phyloP scores from a whole-genome alignment of 2,329 filamentous ascomycete species.

The Nectriaceae sp. region DNA sequence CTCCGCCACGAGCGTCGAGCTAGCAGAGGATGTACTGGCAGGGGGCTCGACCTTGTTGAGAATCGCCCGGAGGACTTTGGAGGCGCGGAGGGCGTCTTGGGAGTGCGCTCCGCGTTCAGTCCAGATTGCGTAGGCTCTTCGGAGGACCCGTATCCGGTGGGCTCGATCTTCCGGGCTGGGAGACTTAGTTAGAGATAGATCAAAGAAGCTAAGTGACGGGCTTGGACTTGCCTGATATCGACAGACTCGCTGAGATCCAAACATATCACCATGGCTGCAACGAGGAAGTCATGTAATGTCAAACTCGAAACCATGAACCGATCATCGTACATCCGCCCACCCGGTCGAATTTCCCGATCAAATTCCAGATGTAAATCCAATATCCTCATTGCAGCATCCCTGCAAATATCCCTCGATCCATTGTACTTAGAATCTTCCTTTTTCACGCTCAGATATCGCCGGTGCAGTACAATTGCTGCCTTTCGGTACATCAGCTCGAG shows the following conservation, averaged over 20 bases:
- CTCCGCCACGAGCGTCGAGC: constrained; percentile 7
- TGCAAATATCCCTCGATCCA: constrained; percentile 43
- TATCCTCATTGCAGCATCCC: constrained; percentile 45
- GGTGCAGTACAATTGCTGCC: constrained; percentile 51
- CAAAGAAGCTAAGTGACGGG: too few relatives aligned
- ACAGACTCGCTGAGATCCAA: constrained; percentile 47
- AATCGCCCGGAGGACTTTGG: constrained; percentile 44
- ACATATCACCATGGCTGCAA: constrained; percentile 62
- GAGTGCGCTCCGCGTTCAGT: constrained; percentile 38
- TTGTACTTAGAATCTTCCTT: constrained; percentile 40
- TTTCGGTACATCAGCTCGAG: constrained; percentile 51
- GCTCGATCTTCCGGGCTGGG: constrained; percentile 33
- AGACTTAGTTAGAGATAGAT: constrained; percentile 11
- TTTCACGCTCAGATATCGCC: constrained; percentile 43
- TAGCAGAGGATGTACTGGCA: constrained; percentile 5
- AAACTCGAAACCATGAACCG: constrained; percentile 56
- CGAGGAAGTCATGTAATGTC: constrained; percentile 57
- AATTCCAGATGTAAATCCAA: constrained; percentile 50
- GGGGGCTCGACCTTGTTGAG: constrained; percentile 37
- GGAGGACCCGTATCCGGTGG: constrained; percentile 38
- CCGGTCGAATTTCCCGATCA: constrained; percentile 45
- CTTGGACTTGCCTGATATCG: constrained; percentile 35
- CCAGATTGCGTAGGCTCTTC: constrained; percentile 46
- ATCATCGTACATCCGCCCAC: constrained; percentile 53
- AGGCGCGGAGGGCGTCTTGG: constrained; percentile 45